These are phyloP conservation scores for Acorus gramineus DNA, from an alignment of 106 monocot genomes.

Conservation along the genomic window DNA sequence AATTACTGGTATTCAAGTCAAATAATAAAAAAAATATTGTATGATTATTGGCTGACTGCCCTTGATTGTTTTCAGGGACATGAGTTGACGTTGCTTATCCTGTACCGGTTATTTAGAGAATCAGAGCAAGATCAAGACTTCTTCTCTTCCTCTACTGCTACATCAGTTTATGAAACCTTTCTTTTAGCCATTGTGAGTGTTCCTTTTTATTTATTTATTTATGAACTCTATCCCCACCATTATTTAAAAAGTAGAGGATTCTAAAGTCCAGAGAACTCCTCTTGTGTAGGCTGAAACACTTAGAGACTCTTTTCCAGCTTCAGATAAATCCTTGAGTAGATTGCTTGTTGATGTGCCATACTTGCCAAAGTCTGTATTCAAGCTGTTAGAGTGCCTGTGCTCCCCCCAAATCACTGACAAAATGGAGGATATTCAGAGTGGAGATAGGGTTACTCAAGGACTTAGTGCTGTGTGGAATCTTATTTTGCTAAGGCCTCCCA, in stretches of 20 bases:
- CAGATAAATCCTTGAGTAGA: slow-evolving; percentile 85
- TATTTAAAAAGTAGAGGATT: too few species aligned
- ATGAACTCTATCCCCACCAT: background rate
- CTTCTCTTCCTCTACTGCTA: slow-evolving; percentile 85
- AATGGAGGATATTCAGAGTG: slow-evolving; percentile 47
- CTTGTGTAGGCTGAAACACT: slow-evolving; percentile 57
- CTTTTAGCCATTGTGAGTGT: slow-evolving; percentile 58
- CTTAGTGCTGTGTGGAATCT: slow-evolving; percentile 87
- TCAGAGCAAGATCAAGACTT: slow-evolving; percentile 93
- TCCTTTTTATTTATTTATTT: slow-evolving; percentile 2
- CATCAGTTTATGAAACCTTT: slow-evolving; percentile 88
- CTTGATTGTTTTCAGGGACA: slow-evolving; percentile 65
- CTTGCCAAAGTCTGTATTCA: slow-evolving; percentile 59
- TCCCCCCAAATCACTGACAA: slow-evolving; percentile 55
- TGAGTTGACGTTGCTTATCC: slow-evolving; percentile 82
- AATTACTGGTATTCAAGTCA: too few species aligned
- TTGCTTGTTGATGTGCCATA: slow-evolving; percentile 82
- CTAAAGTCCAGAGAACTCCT: background rate
- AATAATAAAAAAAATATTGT: too few species aligned
- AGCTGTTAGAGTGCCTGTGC: slow-evolving; percentile 68
- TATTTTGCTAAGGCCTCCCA: slow-evolving; percentile 73
- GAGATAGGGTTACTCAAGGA: slow-evolving; percentile 92
- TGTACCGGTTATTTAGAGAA: slow-evolving; percentile 84
- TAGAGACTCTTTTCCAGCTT: slow-evolving; percentile 74
- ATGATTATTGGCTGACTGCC: too few species aligned